Conservation (phyloP, 2,329 filamentous ascomycete genomes). For the Verticillium tricorpus region DNA sequence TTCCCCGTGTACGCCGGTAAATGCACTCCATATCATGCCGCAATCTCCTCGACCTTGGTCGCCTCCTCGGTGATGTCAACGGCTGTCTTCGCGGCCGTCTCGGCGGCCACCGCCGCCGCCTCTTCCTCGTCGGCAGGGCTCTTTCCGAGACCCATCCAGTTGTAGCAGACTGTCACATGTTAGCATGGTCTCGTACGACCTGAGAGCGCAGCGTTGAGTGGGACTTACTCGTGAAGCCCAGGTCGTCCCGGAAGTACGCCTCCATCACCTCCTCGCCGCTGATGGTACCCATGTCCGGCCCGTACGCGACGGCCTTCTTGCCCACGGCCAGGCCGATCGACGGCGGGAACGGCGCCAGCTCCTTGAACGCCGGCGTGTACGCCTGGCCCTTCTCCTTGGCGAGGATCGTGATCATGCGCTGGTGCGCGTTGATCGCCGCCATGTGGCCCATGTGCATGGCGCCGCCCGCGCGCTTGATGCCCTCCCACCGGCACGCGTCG, state of each 20-base stretch:
- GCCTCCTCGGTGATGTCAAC: not conserved
- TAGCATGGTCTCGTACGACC: not conserved
- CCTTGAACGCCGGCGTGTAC: slow-evolving; percentile 38
- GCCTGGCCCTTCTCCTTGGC: slow-evolving; percentile 10
- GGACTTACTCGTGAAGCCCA: slow-evolving; percentile 58
- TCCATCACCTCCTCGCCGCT: slow-evolving; percentile 60
- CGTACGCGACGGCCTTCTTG: slow-evolving; percentile 62
- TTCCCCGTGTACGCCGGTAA: not conserved
- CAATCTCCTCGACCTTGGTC: not conserved
- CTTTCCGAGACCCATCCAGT: slow-evolving; percentile 42
- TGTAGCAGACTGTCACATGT: slow-evolving; percentile 44
- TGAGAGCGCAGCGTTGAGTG: not conserved
- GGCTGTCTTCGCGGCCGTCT: not conserved
- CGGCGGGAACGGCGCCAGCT: slow-evolving; percentile 51
- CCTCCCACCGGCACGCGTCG: slow-evolving; percentile 67
- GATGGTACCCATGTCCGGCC: slow-evolving; percentile 49
- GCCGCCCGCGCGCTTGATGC: slow-evolving; percentile 73
- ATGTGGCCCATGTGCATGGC: slow-evolving; percentile 71
- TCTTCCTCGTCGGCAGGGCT: slow-evolving; percentile 1
- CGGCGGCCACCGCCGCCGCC: not conserved
- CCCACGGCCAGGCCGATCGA: slow-evolving; percentile 71
- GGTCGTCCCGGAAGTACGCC: slow-evolving; percentile 62
- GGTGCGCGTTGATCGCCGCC: slow-evolving; percentile 63
- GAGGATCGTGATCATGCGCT: slow-evolving; percentile 46
- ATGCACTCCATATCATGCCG: not conserved